Conservation (phyloP, 495 filamentous ascomycete species). For the Aspergillus steynii region DNA sequence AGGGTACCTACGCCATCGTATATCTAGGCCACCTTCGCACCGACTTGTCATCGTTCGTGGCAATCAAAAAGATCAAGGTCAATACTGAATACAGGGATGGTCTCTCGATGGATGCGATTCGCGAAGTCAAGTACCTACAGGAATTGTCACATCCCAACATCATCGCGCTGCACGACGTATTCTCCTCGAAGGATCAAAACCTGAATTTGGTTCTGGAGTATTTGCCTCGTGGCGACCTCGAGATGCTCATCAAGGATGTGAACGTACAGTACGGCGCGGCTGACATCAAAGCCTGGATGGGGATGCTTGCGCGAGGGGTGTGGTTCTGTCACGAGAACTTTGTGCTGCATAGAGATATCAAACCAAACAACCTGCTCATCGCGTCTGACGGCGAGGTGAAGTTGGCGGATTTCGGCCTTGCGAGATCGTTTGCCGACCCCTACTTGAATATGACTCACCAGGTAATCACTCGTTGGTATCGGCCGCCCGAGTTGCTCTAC, state of each 20-base stretch:
- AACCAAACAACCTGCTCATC: constrained; percentile 96
- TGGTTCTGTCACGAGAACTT: constrained; percentile 97
- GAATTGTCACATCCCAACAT: constrained; percentile 97
- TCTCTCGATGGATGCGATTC: constrained; percentile 88
- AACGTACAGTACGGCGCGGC: constrained; percentile 73
- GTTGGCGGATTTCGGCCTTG: constrained; percentile 96
- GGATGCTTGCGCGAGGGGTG: constrained; percentile 87
- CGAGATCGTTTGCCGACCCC: constrained; percentile 84
- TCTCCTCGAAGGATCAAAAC: constrained; percentile 89
- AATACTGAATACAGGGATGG: constrained; percentile 83
- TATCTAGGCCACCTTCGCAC: constrained; percentile 76
- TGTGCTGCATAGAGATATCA: constrained; percentile 96
- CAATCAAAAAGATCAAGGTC: constrained; percentile 98
- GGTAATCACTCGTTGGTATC: constrained; percentile 97
- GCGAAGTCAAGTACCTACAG: constrained; percentile 91
- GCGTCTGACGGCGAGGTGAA: constrained; percentile 91
- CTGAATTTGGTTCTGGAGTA: constrained; percentile 94
- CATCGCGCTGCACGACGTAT: constrained; percentile 86
- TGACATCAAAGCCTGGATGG: constrained; percentile 98
- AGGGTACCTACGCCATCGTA: constrained; percentile 96
- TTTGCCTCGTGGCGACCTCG: constrained; percentile 85
- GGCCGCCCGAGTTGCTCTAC: constrained; percentile 89
- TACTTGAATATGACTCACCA: constrained; percentile 86
- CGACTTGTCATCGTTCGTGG: constrained; percentile 70
- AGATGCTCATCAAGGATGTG: constrained; percentile 85